These are phyloP conservation scores for Chrysanthemum makinoi DNA, from an alignment of 129 eudicot species.

Conservation along the genomic window DNA sequence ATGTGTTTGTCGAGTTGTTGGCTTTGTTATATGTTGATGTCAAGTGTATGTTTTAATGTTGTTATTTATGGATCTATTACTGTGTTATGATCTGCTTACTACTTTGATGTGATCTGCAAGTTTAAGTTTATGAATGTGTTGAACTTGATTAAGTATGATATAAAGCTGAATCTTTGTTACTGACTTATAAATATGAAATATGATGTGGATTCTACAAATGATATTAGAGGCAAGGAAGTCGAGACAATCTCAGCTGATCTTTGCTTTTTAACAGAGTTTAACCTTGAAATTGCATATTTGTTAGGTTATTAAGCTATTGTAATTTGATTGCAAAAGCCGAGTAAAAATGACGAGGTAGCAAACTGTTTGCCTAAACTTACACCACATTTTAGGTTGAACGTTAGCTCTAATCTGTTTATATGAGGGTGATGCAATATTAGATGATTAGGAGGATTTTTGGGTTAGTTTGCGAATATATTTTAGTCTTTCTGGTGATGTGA, in stretches of 20 bases:
- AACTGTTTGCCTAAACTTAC: neutral
- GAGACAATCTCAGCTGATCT: too few species aligned
- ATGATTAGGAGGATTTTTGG: neutral
- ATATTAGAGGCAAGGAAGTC: neutral
- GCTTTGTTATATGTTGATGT: constrained; percentile 1
- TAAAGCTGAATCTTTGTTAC: neutral
- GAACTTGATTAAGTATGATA: constrained; percentile 11
- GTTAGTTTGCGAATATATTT: neutral
- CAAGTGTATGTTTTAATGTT: constrained; percentile 10
- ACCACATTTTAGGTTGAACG: neutral
- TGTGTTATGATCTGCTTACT: constrained; percentile 17
- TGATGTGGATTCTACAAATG: too few species aligned
- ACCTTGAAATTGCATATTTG: neutral
- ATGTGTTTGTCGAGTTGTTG: constrained; percentile 5
- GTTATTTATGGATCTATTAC: constrained; percentile 11
- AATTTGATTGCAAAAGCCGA: neutral
- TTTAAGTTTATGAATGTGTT: constrained; percentile 19
- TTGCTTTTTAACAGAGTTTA: neutral
- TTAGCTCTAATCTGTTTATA: neutral
- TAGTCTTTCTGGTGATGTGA: neutral
- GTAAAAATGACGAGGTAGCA: neutral
- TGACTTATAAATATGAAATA: too few species aligned
- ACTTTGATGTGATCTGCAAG: neutral
- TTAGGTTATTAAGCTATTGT: neutral
- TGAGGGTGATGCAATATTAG: neutral